phyloP scores from a whole-genome alignment of 1,139 yeast species.

The Pichia sorboxylosa region DNA sequence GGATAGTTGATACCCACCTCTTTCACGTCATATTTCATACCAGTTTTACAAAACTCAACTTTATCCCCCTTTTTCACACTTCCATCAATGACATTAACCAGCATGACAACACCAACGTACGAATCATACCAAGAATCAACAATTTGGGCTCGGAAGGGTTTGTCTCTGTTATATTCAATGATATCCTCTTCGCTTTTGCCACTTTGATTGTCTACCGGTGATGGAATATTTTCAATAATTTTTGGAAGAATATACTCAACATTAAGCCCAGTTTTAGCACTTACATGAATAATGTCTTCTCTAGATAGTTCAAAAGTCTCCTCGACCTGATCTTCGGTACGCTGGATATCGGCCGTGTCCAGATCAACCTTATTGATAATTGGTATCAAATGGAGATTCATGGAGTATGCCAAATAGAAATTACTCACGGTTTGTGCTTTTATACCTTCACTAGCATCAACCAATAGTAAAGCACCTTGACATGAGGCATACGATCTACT shows the following conservation, averaged over 20 bases:
- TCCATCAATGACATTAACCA: constrained; percentile 83
- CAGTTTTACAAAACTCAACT: constrained; percentile 67
- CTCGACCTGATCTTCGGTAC: constrained; percentile 75
- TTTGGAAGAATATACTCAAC: constrained; percentile 69
- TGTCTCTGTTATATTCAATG: constrained; percentile 37
- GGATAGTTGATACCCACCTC: constrained; percentile 97
- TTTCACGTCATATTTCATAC: constrained; percentile 68
- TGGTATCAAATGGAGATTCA: constrained; percentile 75
- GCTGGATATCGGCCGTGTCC: constrained; percentile 75
- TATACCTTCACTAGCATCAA: constrained; percentile 93
- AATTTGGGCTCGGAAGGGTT: constrained; percentile 64
- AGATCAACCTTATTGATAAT: constrained; percentile 87
- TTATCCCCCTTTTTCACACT: constrained; percentile 59
- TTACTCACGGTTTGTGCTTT: constrained; percentile 98
- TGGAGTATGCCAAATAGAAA: constrained; percentile 77
- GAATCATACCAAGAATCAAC: constrained; percentile 97
- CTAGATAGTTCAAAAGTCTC: constrained; percentile 68
- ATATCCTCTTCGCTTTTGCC: no score
- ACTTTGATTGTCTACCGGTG: constrained; percentile 27
- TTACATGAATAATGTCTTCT: constrained; percentile 71
- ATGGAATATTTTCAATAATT: constrained; percentile 65
- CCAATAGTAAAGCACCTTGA: constrained; percentile 83
- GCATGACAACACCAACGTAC: constrained; percentile 83
- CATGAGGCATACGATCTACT: constrained; percentile 91
- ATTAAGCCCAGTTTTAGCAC: constrained; percentile 85